A percentile compares a stretch with the other conserved stretches of the same genome.
phyloP scores from a whole-genome alignment of 2,329 filamentous ascomycete species.

The Polytolypa hystricis region DNA sequence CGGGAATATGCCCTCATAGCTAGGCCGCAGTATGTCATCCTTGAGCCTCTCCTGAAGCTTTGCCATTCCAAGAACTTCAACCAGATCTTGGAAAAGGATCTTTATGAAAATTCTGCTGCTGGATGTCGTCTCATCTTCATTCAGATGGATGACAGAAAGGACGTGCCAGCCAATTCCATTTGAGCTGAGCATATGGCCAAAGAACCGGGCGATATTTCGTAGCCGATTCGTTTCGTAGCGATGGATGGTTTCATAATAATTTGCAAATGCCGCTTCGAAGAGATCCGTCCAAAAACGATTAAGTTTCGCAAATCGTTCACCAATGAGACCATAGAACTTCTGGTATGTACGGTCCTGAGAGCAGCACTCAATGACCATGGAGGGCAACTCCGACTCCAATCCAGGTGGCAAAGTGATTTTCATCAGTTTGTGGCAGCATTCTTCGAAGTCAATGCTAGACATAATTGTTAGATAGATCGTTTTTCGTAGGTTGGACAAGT shows the following conservation, averaged over 20 bases:
- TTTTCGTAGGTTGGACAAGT: slow-evolving; percentile 82
- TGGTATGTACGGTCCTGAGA: slow-evolving; percentile 95
- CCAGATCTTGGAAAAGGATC: slow-evolving; percentile 87
- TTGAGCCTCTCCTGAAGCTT: slow-evolving; percentile 65
- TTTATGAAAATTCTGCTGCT: slow-evolving; percentile 98
- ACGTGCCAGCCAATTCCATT: slow-evolving; percentile 92
- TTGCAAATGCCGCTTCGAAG: slow-evolving; percentile 79
- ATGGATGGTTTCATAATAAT: slow-evolving; percentile 96
- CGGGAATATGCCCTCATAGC: slow-evolving; percentile 78
- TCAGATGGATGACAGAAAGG: slow-evolving; percentile 72
- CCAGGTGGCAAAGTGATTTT: slow-evolving; percentile 80
- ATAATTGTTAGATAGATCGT: slow-evolving; percentile 97
- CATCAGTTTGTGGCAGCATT: slow-evolving; percentile 95
- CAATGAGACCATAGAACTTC: slow-evolving; percentile 92
- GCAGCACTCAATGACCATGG: slow-evolving; percentile 95
- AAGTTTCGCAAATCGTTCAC: slow-evolving; percentile 88
- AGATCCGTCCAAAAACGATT: slow-evolving; percentile 90
- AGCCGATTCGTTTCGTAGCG: slow-evolving; percentile 92
- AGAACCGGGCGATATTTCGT: slow-evolving; percentile 89
- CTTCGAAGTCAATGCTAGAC: slow-evolving; percentile 91
- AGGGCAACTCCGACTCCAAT: slow-evolving; percentile 79
- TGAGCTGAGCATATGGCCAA: slow-evolving; percentile 77
- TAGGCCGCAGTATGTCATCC: slow-evolving; percentile 67
- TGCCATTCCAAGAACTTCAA: slow-evolving; percentile 73
- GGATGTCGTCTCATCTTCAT: slow-evolving; percentile 93